These are phyloP conservation scores for Candida sithepensis DNA, from an alignment of 805 yeast genomes.

Conservation along the genomic window DNA sequence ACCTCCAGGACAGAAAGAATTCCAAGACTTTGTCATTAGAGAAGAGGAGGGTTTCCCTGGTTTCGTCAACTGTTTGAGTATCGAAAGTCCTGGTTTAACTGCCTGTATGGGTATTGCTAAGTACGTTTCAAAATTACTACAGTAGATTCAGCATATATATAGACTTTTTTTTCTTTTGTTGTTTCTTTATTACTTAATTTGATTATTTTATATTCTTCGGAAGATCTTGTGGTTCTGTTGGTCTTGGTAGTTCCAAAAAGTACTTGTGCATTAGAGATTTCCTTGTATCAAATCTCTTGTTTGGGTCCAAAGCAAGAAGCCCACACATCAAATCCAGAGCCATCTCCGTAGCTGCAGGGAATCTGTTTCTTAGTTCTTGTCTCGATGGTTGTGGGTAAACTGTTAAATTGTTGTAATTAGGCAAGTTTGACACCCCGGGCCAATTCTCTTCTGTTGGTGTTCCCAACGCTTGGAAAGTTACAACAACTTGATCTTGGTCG, in stretches of 20 bases:
- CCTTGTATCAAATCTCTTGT: constrained; percentile 61
- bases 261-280: constrained; percentile 62
- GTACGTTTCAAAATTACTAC: constrained; percentile 42
- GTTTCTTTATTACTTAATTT: too few species aligned
- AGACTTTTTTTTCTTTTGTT: too few species aligned
- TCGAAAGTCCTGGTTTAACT: constrained; percentile 90
- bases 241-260: constrained; percentile 69
- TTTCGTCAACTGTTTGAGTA: constrained; percentile 74
- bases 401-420: constrained; percentile 68
- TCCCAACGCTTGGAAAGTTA: constrained; percentile 94
- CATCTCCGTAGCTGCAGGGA: constrained; percentile 84
- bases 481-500: constrained; percentile 84
- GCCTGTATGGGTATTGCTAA: constrained; percentile 79
- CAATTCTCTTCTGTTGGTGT: constrained; percentile 90
- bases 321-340: constrained; percentile 74
- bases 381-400: constrained; percentile 82
- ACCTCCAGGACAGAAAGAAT: constrained; percentile 41
- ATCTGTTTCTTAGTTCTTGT: constrained; percentile 74
- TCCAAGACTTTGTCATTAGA: constrained; percentile 71
- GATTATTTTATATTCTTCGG: constrained; percentile 38
- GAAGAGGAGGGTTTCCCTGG: constrained; percentile 74
- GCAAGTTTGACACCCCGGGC: constrained; percentile 84
- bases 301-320: constrained; percentile 76
- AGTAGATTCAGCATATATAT: not conserved
- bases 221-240: constrained; percentile 63